These are phyloP conservation scores for Knufia petricola DNA, from an alignment of 2,329 filamentous ascomycete genomes.

Conservation along the genomic window DNA sequence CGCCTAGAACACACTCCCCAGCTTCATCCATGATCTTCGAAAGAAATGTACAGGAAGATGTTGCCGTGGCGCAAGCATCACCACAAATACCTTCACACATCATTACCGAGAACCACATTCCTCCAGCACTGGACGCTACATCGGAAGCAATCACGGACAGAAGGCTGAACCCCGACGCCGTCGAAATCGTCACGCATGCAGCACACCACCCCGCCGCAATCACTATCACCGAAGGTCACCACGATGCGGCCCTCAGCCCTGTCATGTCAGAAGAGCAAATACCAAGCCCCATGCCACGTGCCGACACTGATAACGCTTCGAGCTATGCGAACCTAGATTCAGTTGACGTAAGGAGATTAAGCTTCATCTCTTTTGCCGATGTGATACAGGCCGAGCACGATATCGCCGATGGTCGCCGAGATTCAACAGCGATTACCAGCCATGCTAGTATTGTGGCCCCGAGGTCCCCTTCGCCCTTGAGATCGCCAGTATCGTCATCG, in stretches of 20 bases:
- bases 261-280: slow-evolving; percentile 42
- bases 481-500: slow-evolving; percentile 69
- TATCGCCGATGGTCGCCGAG: slow-evolving; percentile 41
- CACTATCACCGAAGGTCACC: slow-evolving; percentile 46
- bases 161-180: slow-evolving; percentile 72
- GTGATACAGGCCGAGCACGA: slow-evolving; percentile 67
- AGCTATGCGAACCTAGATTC: slow-evolving; percentile 71
- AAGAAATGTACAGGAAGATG: slow-evolving; percentile 79
- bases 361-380: slow-evolving; percentile 94
- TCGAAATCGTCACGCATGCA: slow-evolving; percentile 84
- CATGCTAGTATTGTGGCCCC: slow-evolving; percentile 19
- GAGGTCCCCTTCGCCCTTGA: slow-evolving; percentile 69
- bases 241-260: slow-evolving; percentile 25
- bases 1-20: slow-evolving; percentile 67
- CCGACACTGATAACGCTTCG: slow-evolving; percentile 52
- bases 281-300: slow-evolving; percentile 4
- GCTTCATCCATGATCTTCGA: slow-evolving; percentile 77
- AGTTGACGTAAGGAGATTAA: slow-evolving; percentile 70
- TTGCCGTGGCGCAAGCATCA: slow-evolving; percentile 57
- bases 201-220: slow-evolving; percentile 70
- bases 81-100: slow-evolving; percentile 90
- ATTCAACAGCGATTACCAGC: slow-evolving; percentile 45
- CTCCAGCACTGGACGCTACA: slow-evolving; percentile 79
- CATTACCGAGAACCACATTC: slow-evolving; percentile 87
- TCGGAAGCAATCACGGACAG: slow-evolving; percentile 85